Percentiles rank a stretch among this genome's conserved stretches.
Conservation (phyloP, 257 asterid genomes). For the Verbascum thapsus region DNA sequence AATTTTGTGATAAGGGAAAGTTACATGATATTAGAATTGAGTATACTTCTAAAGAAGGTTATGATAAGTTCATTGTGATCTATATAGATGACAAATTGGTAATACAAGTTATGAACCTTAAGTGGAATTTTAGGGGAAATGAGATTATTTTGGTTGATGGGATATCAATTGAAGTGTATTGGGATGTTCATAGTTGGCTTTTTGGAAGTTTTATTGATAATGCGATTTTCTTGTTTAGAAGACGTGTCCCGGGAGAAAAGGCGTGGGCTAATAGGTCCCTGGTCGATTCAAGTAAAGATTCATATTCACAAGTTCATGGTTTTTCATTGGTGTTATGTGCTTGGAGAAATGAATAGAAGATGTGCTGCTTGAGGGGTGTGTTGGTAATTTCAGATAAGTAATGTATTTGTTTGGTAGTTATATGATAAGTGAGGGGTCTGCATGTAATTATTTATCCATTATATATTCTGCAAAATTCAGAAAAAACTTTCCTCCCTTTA, state of each 20-base stretch:
- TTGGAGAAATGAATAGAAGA: conserved; percentile 56
- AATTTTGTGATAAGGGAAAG: conserved; percentile 49
- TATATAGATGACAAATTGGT: conserved; percentile 47
- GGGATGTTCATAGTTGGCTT: conserved; percentile 85
- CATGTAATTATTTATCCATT: no score
- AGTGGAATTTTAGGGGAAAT: conserved; percentile 79
- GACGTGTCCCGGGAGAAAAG: conserved; percentile 31
- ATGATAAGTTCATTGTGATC: conserved; percentile 47
- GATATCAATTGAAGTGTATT: conserved; percentile 53
- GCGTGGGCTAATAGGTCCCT: conserved; percentile 16
- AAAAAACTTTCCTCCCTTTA: neutral
- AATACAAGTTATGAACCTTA: conserved; percentile 50
- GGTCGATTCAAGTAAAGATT: conserved; percentile 26
- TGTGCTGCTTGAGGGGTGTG: neutral
- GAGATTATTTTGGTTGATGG: conserved; percentile 65
- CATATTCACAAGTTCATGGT: conserved; percentile 37
- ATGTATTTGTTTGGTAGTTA: neutral
- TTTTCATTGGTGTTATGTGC: conserved; percentile 68
- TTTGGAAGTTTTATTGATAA: conserved; percentile 48
- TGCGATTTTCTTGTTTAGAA: conserved; percentile 67
- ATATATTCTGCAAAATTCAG: no score
- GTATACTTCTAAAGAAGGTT: conserved; percentile 39
- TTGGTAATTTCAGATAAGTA: neutral
- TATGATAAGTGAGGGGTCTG: no score
- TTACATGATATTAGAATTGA: conserved; percentile 59